Base-by-base conservation (phyloP, 2,329 filamentous ascomycete genomes). In the Xylariaceae sp. region DNA sequence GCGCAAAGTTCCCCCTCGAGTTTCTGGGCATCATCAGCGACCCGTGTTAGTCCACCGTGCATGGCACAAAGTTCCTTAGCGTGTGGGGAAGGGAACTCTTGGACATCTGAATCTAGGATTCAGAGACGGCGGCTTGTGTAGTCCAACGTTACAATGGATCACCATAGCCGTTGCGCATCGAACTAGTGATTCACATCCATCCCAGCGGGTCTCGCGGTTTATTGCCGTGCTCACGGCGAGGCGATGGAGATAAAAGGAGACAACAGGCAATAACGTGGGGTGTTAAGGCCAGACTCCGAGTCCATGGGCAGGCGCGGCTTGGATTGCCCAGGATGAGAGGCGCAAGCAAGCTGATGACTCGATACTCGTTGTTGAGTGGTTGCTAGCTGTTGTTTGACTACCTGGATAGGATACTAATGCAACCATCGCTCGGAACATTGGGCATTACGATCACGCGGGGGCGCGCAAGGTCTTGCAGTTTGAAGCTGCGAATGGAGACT, bases 121-220 rank as follows among this genome's bases (percentile, higher is more conserved):
- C 39, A 53, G 17, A 55, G n/a, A 34, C 34, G 10, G 18, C n/a
- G 45, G 17, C 8, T 47, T 53, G 9, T 55, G 15, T 54, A 57
- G 55, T 56, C 42, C 53, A 57, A 59, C 56, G 61, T 63, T 61
- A 60, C 61, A 53, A 5, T 17, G 23, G 49, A 35, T 30, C 30
- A 5, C 35, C 13, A 34, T 51, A 51, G 15, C 23, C 4, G 45
- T 49, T 23, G 5, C 30, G 15, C 49, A 48, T 49, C 54, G 34
- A 48, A 34, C 50, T 35, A 4, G n/a, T 51, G 50, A 49, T 50
- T 37, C 51, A 55, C 37, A 17, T 18, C 39, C 45, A 8, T 39
- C 17, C 39, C 51, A 17, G 45, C 23, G 47, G 54, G 11, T 47
- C 51, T 63, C 61, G 61, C 61, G 61, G 59, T 59, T 34, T 63